Evolutionary conservation across 1,284 basidiomycete genomes (phyloP), one percentile per base, ranked within the genome.

Genomic region (Irpex sp.): DNA sequence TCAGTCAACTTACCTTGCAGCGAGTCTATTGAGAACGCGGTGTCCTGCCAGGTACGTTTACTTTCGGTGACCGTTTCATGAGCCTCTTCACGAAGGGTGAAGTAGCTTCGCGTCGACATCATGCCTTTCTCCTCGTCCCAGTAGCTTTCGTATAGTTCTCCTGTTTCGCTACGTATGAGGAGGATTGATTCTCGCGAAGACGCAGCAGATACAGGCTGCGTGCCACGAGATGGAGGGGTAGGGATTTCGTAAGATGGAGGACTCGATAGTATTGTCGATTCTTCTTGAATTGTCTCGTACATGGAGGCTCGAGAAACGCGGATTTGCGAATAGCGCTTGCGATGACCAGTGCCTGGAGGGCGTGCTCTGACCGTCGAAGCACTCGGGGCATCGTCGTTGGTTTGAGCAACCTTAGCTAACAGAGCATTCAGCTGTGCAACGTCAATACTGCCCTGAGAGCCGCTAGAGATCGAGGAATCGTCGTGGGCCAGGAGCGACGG

Each of bases 281-380:
- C 90, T 65, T 92, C 89, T 57, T 89, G 79, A 59, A 93, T 92
- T 0, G 87, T 91, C 69, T 91, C 89, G 63, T 90, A 91, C 1
- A 90, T 79, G 0, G 90, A 91, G 0, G 84, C 77, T 3, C 86
- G 79, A 9, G 87, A 87, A 12, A 80, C 80, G 23, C 81, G 82
- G 52, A 81, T 79, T 59, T 85, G 80, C 10, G 88, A 90, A 56
- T 84, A 80, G 3, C 87, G 82, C 57, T 86, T 84, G 56, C 85
- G 85, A 70, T 90, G 88, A 6, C 87, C 86, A 51, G 82, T 79
- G 1, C 87, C 86, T 16, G 82, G 79, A 42, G 83, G 78, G 18
- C 84, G 77, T 16, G 82, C 60, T 35, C 72, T 64, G 18, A 68
- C 61, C 18, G 57, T 56, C 36, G 73, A 66, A 39, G 67, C 64